Percentiles rank a stretch among this genome's conserved stretches.
phyloP scores from a whole-genome alignment of 2,329 filamentous ascomycete species.

The Colletotrichum camelliae region DNA sequence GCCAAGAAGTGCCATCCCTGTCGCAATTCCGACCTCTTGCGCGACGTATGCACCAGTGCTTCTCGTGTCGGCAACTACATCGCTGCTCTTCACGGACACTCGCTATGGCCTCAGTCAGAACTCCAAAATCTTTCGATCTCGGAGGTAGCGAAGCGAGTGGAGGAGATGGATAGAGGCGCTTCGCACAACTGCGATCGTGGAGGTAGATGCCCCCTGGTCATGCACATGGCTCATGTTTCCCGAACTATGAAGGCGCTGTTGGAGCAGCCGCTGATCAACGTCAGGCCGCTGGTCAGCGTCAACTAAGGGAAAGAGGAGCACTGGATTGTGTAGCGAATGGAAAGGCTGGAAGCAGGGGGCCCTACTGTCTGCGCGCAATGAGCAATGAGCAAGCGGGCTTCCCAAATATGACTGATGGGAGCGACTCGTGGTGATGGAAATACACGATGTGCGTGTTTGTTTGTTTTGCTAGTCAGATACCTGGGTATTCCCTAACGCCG shows the following conservation, averaged over 20 bases:
- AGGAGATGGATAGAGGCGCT: not conserved
- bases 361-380: not conserved
- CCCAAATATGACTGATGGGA: not conserved
- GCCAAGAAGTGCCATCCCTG: not conserved
- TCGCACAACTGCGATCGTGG: not conserved
- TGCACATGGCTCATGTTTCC: accelerated
- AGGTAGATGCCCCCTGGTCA: not conserved
- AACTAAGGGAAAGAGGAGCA: not conserved
- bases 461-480: not conserved
- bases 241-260: not conserved
- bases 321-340: not conserved
- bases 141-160: not conserved
- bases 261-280: not conserved
- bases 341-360: not conserved
- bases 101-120: not conserved
- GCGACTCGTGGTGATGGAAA: not conserved
- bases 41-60: not conserved
- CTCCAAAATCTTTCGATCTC: not conserved
- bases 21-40: not conserved
- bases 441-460: not conserved
- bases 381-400: not conserved
- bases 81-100: not conserved
- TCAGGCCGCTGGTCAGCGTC: not conserved
- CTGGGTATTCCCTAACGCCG: conserved; percentile 19
- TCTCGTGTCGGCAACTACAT: not conserved